Conservation (phyloP, 345 rosid species). For the Sisymbrium altissimum region DNA sequence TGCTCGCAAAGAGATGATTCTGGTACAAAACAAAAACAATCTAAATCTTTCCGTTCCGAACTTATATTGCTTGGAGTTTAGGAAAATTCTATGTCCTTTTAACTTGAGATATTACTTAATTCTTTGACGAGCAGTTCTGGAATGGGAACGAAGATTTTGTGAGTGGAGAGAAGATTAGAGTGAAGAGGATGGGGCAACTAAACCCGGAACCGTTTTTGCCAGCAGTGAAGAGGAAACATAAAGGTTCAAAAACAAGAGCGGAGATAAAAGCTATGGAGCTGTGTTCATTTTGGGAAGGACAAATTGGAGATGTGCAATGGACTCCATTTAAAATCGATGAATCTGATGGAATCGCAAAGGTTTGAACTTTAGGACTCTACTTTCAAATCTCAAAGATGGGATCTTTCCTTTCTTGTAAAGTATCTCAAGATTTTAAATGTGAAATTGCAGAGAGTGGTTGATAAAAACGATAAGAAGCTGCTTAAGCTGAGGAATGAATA, state of each 20-base stretch:
- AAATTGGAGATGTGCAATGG: conserved; percentile 48
- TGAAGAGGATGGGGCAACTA: conserved; percentile 65
- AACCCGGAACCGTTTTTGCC: conserved; percentile 37
- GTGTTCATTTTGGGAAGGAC: conserved; percentile 48
- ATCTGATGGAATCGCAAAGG: conserved; percentile 30
- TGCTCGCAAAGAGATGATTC: conserved; percentile 67
- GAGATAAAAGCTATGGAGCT: conserved; percentile 37
- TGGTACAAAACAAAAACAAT: conserved; percentile 32
- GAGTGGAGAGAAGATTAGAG: conserved; percentile 26
- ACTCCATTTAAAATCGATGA: conserved; percentile 41
- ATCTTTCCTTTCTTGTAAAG: neutral
- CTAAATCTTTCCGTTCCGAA: neutral
- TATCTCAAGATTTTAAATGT: neutral
- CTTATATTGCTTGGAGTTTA: neutral
- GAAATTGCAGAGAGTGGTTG: conserved; percentile 18
- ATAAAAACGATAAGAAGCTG: conserved; percentile 24
- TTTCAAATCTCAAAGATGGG: neutral
- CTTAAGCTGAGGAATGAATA: conserved; percentile 10
- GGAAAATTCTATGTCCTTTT: neutral
- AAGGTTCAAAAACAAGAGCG: conserved; percentile 30
- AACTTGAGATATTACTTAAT: neutral
- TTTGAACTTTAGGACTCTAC: neutral
- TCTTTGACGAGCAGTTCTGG: conserved; percentile 12
- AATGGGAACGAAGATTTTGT: conserved; percentile 27
- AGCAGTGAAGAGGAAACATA: conserved; percentile 41